A percentile compares a stretch with the other conserved stretches of the same genome.
Conservation (phyloP, 208 protist species). For the Jaenimonas drosophilae region DNA sequence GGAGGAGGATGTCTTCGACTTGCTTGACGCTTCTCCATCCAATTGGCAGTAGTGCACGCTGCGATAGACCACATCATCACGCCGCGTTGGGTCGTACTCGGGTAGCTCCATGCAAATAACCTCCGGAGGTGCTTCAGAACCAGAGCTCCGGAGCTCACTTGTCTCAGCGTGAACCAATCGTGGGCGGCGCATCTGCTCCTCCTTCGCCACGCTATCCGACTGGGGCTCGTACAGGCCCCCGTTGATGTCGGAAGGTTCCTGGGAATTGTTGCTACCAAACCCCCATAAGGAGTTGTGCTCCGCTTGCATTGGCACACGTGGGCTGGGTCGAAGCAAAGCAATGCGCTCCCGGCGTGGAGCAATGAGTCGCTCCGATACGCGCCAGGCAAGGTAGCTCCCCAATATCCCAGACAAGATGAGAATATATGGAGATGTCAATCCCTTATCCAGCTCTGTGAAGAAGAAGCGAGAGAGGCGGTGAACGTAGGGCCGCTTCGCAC, state of each 20-base stretch:
- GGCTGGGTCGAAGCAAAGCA: slow-evolving; percentile 21
- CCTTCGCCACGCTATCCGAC: slow-evolving; percentile 19
- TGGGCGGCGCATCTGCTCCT: slow-evolving; percentile 57
- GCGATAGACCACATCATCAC: slow-evolving; percentile 77
- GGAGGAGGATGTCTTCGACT: slow-evolving; percentile 1
- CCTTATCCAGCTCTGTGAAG: slow-evolving; percentile 78
- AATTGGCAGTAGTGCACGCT: slow-evolving; percentile 83
- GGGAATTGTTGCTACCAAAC: slow-evolving; percentile 10
- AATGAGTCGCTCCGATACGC: slow-evolving; percentile 44
- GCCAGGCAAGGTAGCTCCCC: slow-evolving; percentile 44
- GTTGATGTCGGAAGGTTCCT: slow-evolving; percentile 2
- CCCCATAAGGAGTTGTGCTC: slow-evolving; percentile 79
- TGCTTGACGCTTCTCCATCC: too few relatives aligned
- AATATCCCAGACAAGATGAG: slow-evolving; percentile 36
- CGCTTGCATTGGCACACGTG: slow-evolving; percentile 50
- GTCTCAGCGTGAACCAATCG: slow-evolving; percentile 58
- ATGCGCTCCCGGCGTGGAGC: slow-evolving; percentile 36
- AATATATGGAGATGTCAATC: slow-evolving; percentile 58
- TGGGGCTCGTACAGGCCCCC: slow-evolving; percentile 5
- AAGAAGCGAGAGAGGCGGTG: slow-evolving; percentile 67
- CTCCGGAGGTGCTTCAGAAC: slow-evolving; percentile 7
- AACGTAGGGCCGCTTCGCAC: slow-evolving; percentile 17
- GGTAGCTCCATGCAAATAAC: slow-evolving; percentile 73
- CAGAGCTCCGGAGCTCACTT: slow-evolving; percentile 36
- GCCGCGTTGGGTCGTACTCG: slow-evolving; percentile 55